Conservation (phyloP, 257 asterid species). For the Lycium barbarum region DNA sequence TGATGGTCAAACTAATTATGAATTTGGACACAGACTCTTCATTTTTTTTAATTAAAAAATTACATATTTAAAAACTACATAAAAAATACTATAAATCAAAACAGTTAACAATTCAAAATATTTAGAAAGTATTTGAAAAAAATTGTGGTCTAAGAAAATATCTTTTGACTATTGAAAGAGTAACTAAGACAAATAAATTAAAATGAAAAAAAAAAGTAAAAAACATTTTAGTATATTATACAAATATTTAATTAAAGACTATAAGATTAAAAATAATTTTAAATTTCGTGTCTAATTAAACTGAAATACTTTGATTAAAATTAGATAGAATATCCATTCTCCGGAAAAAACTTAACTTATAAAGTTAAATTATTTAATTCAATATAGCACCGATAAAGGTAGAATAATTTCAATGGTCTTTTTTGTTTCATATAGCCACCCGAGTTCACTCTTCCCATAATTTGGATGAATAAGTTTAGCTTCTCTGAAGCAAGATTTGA, state of each 20-base stretch:
- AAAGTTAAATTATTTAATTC: neutral
- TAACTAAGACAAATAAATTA: too few relatives aligned
- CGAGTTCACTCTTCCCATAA: neutral
- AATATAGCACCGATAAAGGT: neutral
- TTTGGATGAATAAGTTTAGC: neutral
- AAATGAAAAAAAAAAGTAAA: neutral
- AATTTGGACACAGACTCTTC: too few relatives aligned
- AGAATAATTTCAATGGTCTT: neutral
- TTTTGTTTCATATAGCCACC: too few relatives aligned
- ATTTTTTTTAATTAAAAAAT: too few relatives aligned
- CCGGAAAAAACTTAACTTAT: neutral
- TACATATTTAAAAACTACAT: too few relatives aligned
- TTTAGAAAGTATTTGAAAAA: too few relatives aligned
- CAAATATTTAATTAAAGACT: neutral
- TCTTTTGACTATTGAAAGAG: too few relatives aligned
- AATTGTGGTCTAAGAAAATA: too few relatives aligned
- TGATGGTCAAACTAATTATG: too few relatives aligned
- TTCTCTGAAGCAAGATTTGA: neutral
- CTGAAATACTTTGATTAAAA: neutral
- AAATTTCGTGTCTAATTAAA: neutral
- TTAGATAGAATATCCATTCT: neutral
- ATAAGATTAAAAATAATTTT: neutral
- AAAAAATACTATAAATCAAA: too few relatives aligned
- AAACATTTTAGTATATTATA: neutral
- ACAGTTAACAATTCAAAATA: too few relatives aligned